phyloP scores from a whole-genome alignment of 805 yeast species.

The Nakazawaea wickerhamii region DNA sequence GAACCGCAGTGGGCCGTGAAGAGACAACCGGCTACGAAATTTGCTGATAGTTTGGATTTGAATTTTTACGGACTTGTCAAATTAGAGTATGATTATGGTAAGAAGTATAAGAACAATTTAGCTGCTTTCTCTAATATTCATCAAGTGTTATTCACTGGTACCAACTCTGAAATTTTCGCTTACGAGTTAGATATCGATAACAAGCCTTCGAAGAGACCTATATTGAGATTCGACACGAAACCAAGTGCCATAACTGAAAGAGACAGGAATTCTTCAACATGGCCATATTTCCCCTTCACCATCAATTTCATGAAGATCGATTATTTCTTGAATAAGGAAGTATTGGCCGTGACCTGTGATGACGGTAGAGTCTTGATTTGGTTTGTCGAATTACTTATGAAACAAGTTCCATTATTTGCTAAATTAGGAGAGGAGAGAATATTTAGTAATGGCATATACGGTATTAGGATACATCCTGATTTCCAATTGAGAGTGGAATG shows the following conservation, averaged over 20 bases:
- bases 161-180: conserved; percentile 30
- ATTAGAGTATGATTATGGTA: conserved; percentile 23
- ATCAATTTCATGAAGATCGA: conserved; percentile 44
- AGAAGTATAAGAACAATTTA: conserved; percentile 38
- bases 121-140: conserved; percentile 20
- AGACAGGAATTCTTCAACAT: conserved; percentile 40
- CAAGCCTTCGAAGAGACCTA: conserved; percentile 22
- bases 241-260: conserved; percentile 35
- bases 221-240: conserved; percentile 34
- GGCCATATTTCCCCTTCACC: conserved; percentile 51
- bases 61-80: conserved; percentile 20
- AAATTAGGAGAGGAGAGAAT: neutral
- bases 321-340: conserved; percentile 32
- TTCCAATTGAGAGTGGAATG: conserved; percentile 30
- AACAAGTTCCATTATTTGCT: conserved; percentile 10
- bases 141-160: conserved; percentile 26
- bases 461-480: conserved; percentile 18
- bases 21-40: conserved; percentile 31
- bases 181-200: conserved; percentile 26
- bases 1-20: conserved; percentile 20
- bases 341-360: conserved; percentile 46
- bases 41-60: conserved; percentile 27
- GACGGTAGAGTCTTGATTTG: conserved; percentile 46
- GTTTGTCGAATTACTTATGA: conserved; percentile 27
- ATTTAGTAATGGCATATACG: conserved; percentile 11